Base-by-base conservation (phyloP, 2,329 filamentous ascomycete genomes). In the Penicillium sp. region DNA sequence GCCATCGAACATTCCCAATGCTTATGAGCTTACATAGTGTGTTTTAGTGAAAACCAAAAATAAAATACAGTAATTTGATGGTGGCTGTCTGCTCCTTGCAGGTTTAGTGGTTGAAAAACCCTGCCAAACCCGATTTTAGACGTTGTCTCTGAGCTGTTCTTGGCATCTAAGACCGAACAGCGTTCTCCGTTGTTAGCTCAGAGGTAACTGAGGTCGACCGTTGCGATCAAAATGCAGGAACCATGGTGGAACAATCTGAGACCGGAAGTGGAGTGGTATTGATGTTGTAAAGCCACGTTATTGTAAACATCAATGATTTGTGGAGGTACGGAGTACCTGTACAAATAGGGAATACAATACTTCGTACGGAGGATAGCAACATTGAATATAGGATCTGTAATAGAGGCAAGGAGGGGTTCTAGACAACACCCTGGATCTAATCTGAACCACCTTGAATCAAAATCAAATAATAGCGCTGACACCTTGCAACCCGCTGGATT, bases 401-500 rank as follows among this genome's bases (percentile, higher is more conserved):
- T 25, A 41, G 23, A 49, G 33, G 45, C 17, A 51, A 44, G 45
- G n/a, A 39, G 38, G 19, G 35, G 25, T 29, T 35, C 10, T 44
- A 23, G 25, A 42, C 17, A 23, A 42, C 17, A 31, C 35, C 36
- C 12, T 38, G n/a, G 42, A 48, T 54, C 43, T 49, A 23, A 55
- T 49, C 36, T 35, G 45, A 25, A 17, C 23, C 21, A 25, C 21
- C 31, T 38, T 49, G 50, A 19, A 42, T 50, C 3, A 38, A 36
- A 38, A 38, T 25, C 23, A 39, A 49, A 45, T 27, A 55, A 50
- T 50, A 49, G 35, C 21, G 42, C 25, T 47, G 45, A 33, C n/a
- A 51, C 53, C 53, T 55, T 55, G 38, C 53, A 51, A 42, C 25
- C 33, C 45, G 47, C 7, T 38, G 38, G 38, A 27, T 55, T 51